Evolutionary conservation across 495 filamentous ascomycete genomes (phyloP).

Genomic region (Penicillium chermesinum): DNA sequence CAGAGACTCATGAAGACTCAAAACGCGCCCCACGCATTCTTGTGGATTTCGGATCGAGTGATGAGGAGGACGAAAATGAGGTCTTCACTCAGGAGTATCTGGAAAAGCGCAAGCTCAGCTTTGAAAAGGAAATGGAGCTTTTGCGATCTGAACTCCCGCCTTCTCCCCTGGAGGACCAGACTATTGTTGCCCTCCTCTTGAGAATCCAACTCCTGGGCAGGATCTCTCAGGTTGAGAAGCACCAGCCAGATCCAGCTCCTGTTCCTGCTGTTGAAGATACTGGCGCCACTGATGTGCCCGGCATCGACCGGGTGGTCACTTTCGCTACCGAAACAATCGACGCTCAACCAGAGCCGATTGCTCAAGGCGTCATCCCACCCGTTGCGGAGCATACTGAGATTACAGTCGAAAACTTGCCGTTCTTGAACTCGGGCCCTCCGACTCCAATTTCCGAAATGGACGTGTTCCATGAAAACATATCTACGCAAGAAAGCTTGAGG

Average conservation of each 20-base stretch:
- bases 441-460: slow-evolving; percentile 49
- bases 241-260: neutral
- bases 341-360: slow-evolving; percentile 5
- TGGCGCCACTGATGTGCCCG: neutral
- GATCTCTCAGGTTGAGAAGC: slow-evolving; percentile 25
- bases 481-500: slow-evolving; percentile 32
- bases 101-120: slow-evolving; percentile 43
- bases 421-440: slow-evolving; percentile 41
- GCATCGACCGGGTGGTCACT: slow-evolving; percentile 11
- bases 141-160: slow-evolving; percentile 44
- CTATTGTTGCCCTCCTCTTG: slow-evolving; percentile 38
- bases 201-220: slow-evolving; percentile 44
- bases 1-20: slow-evolving; percentile 1
- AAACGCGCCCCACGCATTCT: slow-evolving; percentile 20
- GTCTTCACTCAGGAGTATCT: slow-evolving; percentile 48
- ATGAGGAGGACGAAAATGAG: slow-evolving; percentile 43
- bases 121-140: slow-evolving; percentile 42
- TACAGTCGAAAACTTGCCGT: slow-evolving; percentile 43
- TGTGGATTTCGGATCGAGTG: slow-evolving; percentile 31
- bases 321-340: slow-evolving; percentile 8
- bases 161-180: slow-evolving; percentile 41
- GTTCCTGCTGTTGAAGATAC: slow-evolving; percentile 15
- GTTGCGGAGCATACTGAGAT: slow-evolving; percentile 10
- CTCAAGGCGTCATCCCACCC: slow-evolving; percentile 9
- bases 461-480: slow-evolving; percentile 38